Evolutionary conservation across 139 green algal genomes (phyloP), one percentile per base, ranked within the genome.

Genomic region (Chlamydomonas sp.): DNA sequence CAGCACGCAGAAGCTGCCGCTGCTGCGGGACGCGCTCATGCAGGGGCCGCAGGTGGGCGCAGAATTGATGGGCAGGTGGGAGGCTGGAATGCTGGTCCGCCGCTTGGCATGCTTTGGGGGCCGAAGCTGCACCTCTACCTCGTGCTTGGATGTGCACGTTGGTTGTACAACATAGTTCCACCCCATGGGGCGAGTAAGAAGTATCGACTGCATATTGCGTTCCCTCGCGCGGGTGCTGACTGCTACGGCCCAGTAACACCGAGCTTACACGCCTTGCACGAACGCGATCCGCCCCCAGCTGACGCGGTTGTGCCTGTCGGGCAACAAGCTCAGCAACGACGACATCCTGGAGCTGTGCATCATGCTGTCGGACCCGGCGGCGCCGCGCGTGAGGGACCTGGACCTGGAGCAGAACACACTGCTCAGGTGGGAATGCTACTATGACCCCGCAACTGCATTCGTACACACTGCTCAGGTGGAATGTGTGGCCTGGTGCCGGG

Each of bases 281-380:
- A 49, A 49, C 31, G 31, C 31, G 31, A 49, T 49, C 31, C 31
- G 31, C 31, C 31, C 31, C 31, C 31, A 49, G 62, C 76, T 89
- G 20, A 31, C 63, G 18, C 77, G 85, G 31, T 59, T 89, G 64
- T 84, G 77, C n/a, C 85, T 84, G 59, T 64, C 63, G 72, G 86
- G 90, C 61, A 92, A 92, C 86, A 92, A 88, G 69, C 86, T 91
- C 63, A 62, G 17, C 60, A 85, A 92, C 61, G 73, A 88, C 72
- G 87, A 84, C 78, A 83, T 89, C 1, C 49, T 5, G 61, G 83
- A 92, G 72, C 57, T 92, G 4, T 67, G 88, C 58, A 20, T 49
- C 4, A 77, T 92, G 57, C 83, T 92, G 59, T 84, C 68, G 1
- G 17, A 62, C 7, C 72, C 77, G 17, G 31, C 83, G 2, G 86